A percentile compares a stretch with the other conserved stretches of the same genome.
Conservation (phyloP, 768 basidiomycete genomes). For the Mycena alexandri region DNA sequence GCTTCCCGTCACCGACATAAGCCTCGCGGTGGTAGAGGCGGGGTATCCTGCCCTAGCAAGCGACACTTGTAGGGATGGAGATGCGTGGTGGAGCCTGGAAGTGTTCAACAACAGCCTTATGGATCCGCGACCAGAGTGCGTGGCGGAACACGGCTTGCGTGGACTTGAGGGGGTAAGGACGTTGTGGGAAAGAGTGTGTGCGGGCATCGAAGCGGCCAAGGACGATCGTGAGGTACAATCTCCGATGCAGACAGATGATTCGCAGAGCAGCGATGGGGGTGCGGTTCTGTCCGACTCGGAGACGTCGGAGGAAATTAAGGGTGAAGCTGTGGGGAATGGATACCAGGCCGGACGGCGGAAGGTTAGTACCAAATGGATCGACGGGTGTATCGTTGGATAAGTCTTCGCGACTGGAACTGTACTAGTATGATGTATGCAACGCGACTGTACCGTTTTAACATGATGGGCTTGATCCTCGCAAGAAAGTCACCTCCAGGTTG, state of each 20-base stretch:
- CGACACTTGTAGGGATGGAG: conserved; percentile 11
- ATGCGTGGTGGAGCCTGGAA: conserved; percentile 53
- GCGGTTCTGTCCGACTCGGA: conserved; percentile 2
- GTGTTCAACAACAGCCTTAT: conserved; percentile 52
- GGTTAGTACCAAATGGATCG: background rate
- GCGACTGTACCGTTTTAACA: too few species aligned
- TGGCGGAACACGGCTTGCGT: conserved; percentile 43
- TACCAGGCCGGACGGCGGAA: conserved; percentile 1
- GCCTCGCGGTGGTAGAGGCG: conserved; percentile 45
- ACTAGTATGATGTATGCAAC: too few species aligned
- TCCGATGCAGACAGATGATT: conserved; percentile 22
- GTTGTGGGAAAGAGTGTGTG: conserved; percentile 37
- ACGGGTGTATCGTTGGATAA: conserved; percentile 19
- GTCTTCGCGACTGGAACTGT: too few species aligned
- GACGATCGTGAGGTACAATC: background rate
- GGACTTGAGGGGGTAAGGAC: conserved; percentile 42
- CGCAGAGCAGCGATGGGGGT: conserved; percentile 5
- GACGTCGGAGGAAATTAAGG: background rate
- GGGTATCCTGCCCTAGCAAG: conserved; percentile 42
- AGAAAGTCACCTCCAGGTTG: too few species aligned
- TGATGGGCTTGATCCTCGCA: too few species aligned
- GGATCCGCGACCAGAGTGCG: conserved; percentile 39
- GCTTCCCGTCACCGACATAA: conserved; percentile 52
- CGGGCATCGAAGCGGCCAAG: background rate
- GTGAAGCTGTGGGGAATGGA: background rate